Base-by-base conservation (phyloP, 148 eudicot species). In the Selenicereus undatus region DNA sequence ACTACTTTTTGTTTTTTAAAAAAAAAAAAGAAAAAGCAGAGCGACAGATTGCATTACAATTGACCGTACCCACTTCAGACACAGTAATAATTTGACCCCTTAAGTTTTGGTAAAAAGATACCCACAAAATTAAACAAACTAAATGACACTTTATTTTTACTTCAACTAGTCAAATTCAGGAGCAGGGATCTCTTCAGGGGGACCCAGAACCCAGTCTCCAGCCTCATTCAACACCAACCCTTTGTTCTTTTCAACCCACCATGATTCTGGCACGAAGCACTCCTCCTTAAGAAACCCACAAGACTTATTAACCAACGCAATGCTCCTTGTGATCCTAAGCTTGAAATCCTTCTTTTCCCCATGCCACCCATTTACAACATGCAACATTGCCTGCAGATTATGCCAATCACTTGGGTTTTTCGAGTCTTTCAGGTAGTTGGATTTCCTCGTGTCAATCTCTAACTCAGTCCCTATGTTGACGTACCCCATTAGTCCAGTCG, bases 161-260 rank as follows among this genome's bases (percentile, higher is more conserved):
- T 11, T 48, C 58, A 52, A 52, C 58, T 35, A 81, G 11, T 84
- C 86, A 81, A 78, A 79, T 71, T 87, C 89, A 78, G 87, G 88
- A 60, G 58, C 71, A 11, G 90, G 90, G 22, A 54, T 81, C 17
- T 84, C 87, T 11, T 84, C 88, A 0, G 86, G 90, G n/a, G 52
- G 70, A 42, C 69, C 89, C 82, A 90, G 50, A 76, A 88, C 85
- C 97, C 97, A 95, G 0, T 95, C 93, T 0, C 97, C 97, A 65
- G 88, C 74, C 52, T 87, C 89, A 66, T 84, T 85, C 74, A 85
- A 51, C 26, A 91, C 86, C 96, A 95, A 78, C 68, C 98, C 98
- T 83, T 89, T 95, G 81, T 95, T 95, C 89, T 91, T 91, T 85
- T 88, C 93, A 72, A 95, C 75, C 98, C 98, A 95, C 98, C 98